Evolutionary conservation across 2,329 filamentous ascomycete species (phyloP), one percentile per base, ranked within the genome.

Genomic region (Cladosporium oxysporum): DNA sequence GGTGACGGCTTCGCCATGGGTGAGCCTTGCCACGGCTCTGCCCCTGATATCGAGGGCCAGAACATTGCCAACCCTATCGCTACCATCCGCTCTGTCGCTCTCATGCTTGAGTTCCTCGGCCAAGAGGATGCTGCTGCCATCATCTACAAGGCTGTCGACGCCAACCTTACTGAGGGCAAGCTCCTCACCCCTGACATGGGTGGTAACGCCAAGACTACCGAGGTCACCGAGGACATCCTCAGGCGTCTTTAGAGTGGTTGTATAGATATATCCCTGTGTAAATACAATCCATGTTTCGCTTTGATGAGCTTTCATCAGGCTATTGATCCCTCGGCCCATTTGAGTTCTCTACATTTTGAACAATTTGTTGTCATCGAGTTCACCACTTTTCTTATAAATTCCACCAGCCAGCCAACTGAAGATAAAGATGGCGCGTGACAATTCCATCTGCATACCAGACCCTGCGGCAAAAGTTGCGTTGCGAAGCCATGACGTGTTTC

Each of bases 1-100:
- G 93, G 95, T 70, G 91, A 96, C 79, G 87, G 87, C 52, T 97
- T 98, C 77, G 95, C 92, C 71, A 98, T 99, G 74, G 95, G 95
- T 70, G 95, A 99, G 87, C 95, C 95, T 63, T 98, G 95, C 84
- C 95, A 99, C 80, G 95, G 95, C 58, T 93, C 90, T 74, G 95
- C 95, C 33, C 95, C 95, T 6, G 95, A 99, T 77, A 99, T 99
- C 70, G 89, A 93, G 87, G 95, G 95, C 71, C 84, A 90, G 84
- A 88, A 90, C 70, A 94, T 99, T 76, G 93, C 95, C 71, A 99
- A 99, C 82, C 95, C 95, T 28, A 96, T 99, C 76, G 95, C 95
- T 41, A 98, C 95, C 11, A 86, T 99, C 70, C 85, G 95, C 76
- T 95, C 91, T 79, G 90, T 93, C 18, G 95, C 91, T 37, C 84